A percentile compares a stretch with the other conserved stretches of the same genome.
phyloP scores from a whole-genome alignment of 805 yeast genomes.

The Metschnikowia colocasiae region DNA sequence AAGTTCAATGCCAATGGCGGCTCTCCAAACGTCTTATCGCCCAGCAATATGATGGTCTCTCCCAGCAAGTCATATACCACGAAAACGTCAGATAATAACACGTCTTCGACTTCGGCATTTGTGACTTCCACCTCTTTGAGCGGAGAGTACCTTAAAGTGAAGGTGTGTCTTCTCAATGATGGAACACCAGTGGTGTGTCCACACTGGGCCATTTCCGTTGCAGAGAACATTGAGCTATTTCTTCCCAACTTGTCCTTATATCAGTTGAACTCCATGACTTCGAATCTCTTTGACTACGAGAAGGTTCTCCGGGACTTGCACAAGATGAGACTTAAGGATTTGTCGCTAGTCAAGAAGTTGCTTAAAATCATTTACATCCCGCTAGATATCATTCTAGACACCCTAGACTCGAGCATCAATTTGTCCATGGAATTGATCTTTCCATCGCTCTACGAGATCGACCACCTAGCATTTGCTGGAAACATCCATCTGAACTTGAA shows the following conservation, averaged over 20 bases:
- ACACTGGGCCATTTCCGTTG: constrained; percentile 49
- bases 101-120: constrained; percentile 47
- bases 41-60: constrained; percentile 34
- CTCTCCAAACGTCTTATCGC: constrained; percentile 25
- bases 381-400: constrained; percentile 53
- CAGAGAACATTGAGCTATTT: constrained; percentile 52
- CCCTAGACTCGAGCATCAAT: constrained; percentile 57
- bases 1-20: constrained; percentile 38
- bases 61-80: constrained; percentile 10
- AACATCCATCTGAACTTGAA: constrained; percentile 55
- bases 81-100: constrained; percentile 10
- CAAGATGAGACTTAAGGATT: constrained; percentile 34
- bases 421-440: constrained; percentile 71
- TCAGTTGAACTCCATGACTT: constrained; percentile 41
- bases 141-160: constrained; percentile 71
- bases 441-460: constrained; percentile 55
- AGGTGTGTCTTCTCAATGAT: constrained; percentile 71
- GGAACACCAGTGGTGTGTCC: constrained; percentile 86
- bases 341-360: constrained; percentile 40
- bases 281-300: constrained; percentile 38
- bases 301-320: constrained; percentile 38
- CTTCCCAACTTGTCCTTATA: constrained; percentile 55
- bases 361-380: constrained; percentile 52
- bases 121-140: constrained; percentile 88
- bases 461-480: constrained; percentile 37